Evolutionary conservation across 257 asterid species (phyloP).

Genomic region (Anisodus acutangulus): DNA sequence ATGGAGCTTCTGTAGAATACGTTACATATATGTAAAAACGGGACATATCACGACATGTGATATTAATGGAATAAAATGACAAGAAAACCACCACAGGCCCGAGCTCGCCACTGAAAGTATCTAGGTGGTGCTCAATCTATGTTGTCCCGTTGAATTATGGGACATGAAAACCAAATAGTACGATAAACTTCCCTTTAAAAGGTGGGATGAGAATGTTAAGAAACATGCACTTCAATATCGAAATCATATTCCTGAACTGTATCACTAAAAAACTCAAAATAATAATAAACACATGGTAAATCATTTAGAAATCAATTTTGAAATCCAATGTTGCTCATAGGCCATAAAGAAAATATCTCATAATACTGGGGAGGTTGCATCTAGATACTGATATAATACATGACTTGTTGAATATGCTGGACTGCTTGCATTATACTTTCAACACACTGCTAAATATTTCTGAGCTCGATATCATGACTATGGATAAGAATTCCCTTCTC

Average conservation of each 20-base stretch:
- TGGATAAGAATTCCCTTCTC: conserved; percentile 2
- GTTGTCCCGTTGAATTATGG: background rate
- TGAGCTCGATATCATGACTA: background rate
- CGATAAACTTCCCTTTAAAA: background rate
- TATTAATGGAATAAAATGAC: background rate
- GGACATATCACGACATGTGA: background rate
- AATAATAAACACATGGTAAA: background rate
- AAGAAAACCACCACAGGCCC: background rate
- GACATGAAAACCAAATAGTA: background rate
- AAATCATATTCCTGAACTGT: background rate
- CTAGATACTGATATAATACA: background rate
- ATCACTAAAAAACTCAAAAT: background rate
- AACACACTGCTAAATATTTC: background rate
- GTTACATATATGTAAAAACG: background rate
- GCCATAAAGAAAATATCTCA: background rate
- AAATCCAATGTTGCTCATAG: background rate
- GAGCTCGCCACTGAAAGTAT: background rate
- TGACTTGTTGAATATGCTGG: background rate
- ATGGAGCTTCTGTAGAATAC: background rate
- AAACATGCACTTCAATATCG: background rate
- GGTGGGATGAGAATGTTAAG: background rate
- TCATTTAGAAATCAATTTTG: background rate
- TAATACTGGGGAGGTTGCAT: too few relatives aligned
- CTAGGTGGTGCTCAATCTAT: background rate
- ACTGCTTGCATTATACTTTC: conserved; percentile 12